A percentile compares a stretch with the other conserved stretches of the same genome.
These are phyloP conservation scores for Neurospora tetrasperma DNA, from an alignment of 495 filamentous ascomycete genomes.

Conservation along the genomic window DNA sequence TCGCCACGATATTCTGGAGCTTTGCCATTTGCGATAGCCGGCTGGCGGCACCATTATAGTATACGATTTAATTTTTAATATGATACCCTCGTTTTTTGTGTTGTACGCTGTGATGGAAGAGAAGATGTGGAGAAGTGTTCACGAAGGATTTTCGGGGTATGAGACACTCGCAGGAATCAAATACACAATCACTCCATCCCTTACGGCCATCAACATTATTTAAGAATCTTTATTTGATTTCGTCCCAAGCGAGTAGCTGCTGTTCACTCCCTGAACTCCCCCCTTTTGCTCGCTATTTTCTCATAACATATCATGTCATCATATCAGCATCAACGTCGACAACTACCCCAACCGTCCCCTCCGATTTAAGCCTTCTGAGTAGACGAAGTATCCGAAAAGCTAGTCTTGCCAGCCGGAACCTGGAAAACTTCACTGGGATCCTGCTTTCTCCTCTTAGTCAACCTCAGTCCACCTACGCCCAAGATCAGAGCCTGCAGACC, in stretches of 20 bases:
- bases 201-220: background rate
- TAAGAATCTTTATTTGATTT: background rate
- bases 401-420: background rate
- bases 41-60: background rate
- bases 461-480: constrained; percentile 23
- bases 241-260: background rate
- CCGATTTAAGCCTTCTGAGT: background rate
- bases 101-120: background rate
- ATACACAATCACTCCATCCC: background rate
- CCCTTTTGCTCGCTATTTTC: background rate
- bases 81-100: background rate
- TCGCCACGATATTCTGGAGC: constrained; percentile 59
- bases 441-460: constrained; percentile 23
- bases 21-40: constrained; percentile 24
- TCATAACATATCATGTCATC: background rate
- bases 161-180: background rate
- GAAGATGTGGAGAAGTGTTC: background rate
- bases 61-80: background rate
- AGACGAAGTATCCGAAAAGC: background rate
- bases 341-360: background rate
- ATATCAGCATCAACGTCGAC: background rate
- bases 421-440: background rate
- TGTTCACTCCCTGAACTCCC: background rate
- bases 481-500: constrained; percentile 31
- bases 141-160: background rate